phyloP scores from a whole-genome alignment of 768 basidiomycete species.

The Mycena galericulata region DNA sequence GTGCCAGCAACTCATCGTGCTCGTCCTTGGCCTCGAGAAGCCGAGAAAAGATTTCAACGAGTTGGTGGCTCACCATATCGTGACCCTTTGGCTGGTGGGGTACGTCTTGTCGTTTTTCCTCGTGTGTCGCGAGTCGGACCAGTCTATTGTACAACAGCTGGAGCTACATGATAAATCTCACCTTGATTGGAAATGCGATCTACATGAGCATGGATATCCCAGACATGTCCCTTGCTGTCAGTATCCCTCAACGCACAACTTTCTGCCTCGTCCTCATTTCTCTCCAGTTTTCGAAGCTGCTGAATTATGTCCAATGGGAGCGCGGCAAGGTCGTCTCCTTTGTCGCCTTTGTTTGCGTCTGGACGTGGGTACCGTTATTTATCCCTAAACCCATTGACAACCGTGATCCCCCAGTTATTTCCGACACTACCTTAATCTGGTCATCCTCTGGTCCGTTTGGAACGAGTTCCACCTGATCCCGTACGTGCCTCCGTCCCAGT shows the following conservation, averaged over 20 bases:
- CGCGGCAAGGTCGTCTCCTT: conserved; percentile 73
- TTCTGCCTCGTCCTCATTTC: neutral
- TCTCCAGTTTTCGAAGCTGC: conserved; percentile 79
- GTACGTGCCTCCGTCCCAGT: conserved; percentile 56
- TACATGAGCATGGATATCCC: conserved; percentile 98
- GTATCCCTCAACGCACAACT: conserved; percentile 42
- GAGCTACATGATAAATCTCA: conserved; percentile 86
- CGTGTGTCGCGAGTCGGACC: conserved; percentile 8
- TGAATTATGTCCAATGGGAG: conserved; percentile 87
- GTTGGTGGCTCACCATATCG: conserved; percentile 90
- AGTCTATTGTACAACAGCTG: conserved; percentile 61
- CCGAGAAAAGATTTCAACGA: conserved; percentile 93
- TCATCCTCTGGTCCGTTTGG: conserved; percentile 91
- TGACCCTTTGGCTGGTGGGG: conserved; percentile 96
- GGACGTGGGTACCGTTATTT: conserved; percentile 75
- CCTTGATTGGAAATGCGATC: conserved; percentile 90
- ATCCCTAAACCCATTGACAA: neutral
- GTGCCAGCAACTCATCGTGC: conserved; percentile 92
- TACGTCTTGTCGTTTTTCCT: conserved; percentile 49
- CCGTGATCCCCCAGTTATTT: conserved; percentile 77
- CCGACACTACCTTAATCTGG: conserved; percentile 91
- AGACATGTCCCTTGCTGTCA: conserved; percentile 86
- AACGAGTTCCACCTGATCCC: conserved; percentile 80
- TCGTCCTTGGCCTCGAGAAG: conserved; percentile 89
- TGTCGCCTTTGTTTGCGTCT: conserved; percentile 72